Evolutionary conservation across 208 protist species (phyloP), one percentile per base, ranked within the genome.

Genomic region (Willaertia magna): DNA sequence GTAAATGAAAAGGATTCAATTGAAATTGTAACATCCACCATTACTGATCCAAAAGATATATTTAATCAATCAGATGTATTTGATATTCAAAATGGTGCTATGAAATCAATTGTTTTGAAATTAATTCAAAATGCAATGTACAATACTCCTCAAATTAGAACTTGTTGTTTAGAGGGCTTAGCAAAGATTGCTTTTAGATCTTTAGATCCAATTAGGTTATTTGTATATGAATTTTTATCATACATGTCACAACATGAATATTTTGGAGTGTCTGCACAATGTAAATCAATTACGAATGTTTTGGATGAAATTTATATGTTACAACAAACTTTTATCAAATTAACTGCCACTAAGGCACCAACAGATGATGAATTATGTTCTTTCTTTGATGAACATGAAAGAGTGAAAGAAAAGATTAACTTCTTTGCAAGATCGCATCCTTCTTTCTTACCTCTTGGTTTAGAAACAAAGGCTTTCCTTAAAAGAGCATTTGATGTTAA

Each of bases 81-180:
- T 11, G 76, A 81, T 51, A 81, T 81, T 40, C 40, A 51, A 3
- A 51, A 51, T 49, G 76, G n/a, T 51, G 44, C 43, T 30, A 51
- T 81, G 76, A 81, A 81, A 81, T 47, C 76, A 47, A 81, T 81
- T 39, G 39, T 81, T 81, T 51, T 81, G 40, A 81, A 40, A 39
- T n/a, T 81, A 12, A 81, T 51, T 46, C 76, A 81, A 26, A 81
- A 51, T 34, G 39, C 43, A 7, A 51, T 81, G 76, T 81, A 81
- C 26, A 81, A 81, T 51, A 81, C 40, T 11, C 76, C 76, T 39
- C 76, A 81, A 81, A 26, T 81, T 9, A 81, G 76, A 81, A 51
- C 44, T 14, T 26, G 20, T 51, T 81, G 76, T 39, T 51, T 51
- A 16, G 76, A 81, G n/a, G 76, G 43, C 1, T 20, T 81, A 20